Conservation (phyloP, 192 early-diverging fungal genomes). For the Dissophora ornata region DNA sequence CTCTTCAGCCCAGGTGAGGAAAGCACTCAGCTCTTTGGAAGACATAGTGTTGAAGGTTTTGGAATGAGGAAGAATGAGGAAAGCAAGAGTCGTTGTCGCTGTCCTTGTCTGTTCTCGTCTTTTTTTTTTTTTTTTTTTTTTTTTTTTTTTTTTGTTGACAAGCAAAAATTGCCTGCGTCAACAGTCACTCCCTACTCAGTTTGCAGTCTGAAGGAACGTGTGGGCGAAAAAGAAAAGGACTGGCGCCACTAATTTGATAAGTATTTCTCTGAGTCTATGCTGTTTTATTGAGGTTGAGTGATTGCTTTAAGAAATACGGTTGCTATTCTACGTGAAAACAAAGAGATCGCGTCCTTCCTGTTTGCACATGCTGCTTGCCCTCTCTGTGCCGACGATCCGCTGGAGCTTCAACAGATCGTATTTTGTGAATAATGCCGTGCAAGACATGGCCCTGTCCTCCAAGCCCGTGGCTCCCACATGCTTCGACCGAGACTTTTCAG, state of each 20-base stretch:
- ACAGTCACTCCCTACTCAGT: too few relatives aligned
- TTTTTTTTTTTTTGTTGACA: too few relatives aligned
- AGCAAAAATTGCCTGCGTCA: too few relatives aligned
- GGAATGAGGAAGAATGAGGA: slow-evolving; percentile 1
- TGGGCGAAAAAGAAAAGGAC: too few relatives aligned
- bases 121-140: too few relatives aligned
- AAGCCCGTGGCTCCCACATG: slow-evolving; percentile 54
- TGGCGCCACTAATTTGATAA: too few relatives aligned
- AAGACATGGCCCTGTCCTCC: slow-evolving; percentile 69
- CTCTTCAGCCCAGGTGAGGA: slow-evolving; percentile 65
- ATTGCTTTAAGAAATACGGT: background rate
- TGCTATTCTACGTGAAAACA: slow-evolving; percentile 39
- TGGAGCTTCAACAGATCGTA: slow-evolving; percentile 91
- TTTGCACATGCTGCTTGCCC: slow-evolving; percentile 78
- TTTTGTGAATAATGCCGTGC: slow-evolving; percentile 77
- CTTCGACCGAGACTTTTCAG: slow-evolving; percentile 56
- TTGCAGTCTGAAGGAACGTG: too few relatives aligned
- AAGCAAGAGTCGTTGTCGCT: background rate
- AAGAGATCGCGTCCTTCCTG: slow-evolving; percentile 64
- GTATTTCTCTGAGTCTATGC: too few relatives aligned
- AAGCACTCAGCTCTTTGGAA: slow-evolving; percentile 23
- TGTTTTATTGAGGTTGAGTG: too few relatives aligned
- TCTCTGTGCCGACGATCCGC: slow-evolving; percentile 84
- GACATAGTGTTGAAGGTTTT: slow-evolving; percentile 3
- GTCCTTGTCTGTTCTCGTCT: background rate